A percentile compares a stretch with the other conserved stretches of the same genome.
Evolutionary conservation across 2,329 filamentous ascomycete species (phyloP).

Genomic region (Tothia fuscella): DNA sequence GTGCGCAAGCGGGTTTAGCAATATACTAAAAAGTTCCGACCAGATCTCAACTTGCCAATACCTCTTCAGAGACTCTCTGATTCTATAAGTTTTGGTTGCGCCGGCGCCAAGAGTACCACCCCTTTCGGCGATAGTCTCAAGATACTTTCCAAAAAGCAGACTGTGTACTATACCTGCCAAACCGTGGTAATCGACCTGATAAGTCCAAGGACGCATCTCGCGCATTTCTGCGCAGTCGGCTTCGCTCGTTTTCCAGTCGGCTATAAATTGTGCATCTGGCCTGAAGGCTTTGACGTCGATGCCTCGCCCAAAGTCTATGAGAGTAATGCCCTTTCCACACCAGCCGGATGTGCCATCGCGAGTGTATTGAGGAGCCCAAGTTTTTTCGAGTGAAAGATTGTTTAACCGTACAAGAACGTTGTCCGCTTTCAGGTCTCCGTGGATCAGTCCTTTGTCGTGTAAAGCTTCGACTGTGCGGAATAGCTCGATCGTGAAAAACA

Average conservation of each 20-base stretch:
- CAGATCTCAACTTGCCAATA: slow-evolving; percentile 97
- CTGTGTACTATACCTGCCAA: slow-evolving; percentile 79
- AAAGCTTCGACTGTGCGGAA: slow-evolving; percentile 81
- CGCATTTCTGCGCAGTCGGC: slow-evolving; percentile 94
- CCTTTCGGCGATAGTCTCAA: slow-evolving; percentile 54
- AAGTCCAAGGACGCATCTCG: slow-evolving; percentile 89
- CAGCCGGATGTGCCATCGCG: slow-evolving; percentile 67
- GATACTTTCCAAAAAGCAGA: slow-evolving; percentile 88
- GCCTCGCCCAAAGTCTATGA: slow-evolving; percentile 90
- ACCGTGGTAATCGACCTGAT: slow-evolving; percentile 93
- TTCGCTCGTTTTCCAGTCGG: slow-evolving; percentile 82
- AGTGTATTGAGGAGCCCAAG: slow-evolving; percentile 53
- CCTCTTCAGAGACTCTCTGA: slow-evolving; percentile 74
- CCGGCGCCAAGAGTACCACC: slow-evolving; percentile 43
- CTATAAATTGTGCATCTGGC: slow-evolving; percentile 72
- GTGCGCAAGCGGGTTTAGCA: slow-evolving; percentile 69
- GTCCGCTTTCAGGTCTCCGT: slow-evolving; percentile 91
- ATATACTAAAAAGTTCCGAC: slow-evolving; percentile 66
- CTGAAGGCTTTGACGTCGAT: slow-evolving; percentile 86
- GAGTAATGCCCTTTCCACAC: slow-evolving; percentile 63
- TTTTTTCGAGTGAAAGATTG: slow-evolving; percentile 27
- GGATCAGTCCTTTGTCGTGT: slow-evolving; percentile 66
- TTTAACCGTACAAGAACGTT: slow-evolving; percentile 87
- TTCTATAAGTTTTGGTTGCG: slow-evolving; percentile 57
- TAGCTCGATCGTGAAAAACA: slow-evolving; percentile 92